Evolutionary conservation across 495 filamentous ascomycete species (phyloP), one percentile per base, ranked within the genome.

Genomic region (Lasiosphaeria ovina): DNA sequence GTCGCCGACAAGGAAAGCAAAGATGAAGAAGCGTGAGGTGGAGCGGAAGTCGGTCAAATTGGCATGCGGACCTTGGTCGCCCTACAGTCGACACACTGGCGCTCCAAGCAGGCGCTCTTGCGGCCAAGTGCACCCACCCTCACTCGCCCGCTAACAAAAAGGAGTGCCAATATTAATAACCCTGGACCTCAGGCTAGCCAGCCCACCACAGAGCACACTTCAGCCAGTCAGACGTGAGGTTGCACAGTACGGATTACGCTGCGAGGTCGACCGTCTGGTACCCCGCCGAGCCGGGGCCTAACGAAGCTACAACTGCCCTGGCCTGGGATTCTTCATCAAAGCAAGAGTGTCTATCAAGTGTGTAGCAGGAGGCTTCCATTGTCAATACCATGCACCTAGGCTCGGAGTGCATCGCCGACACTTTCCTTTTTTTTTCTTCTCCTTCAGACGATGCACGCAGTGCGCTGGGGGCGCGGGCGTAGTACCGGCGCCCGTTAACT

Each of bases 41-140:
- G 53, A 53, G 53, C 48, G 57, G 51, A 50, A 58, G 53, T 57
- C 52, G 54, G 48, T 48, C 45, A 64, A 52, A 50, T 64, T 45
- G 32, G 45, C 53, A 3, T 61, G 62, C 62, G 54, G 62, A 24
- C 24, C 24, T 24, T 24, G 24, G 24, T 24, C 24, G 24, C 58
- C 62, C 62, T 64, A 45, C 57, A 40, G 44, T 64, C 40, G 53
- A 56, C 42, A 42, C 55, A 16, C n/a, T 51, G 14, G 38, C 14
- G 38, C 8, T 42, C 38, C 8, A 14, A 14, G 7, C 38, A 42
- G 38, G 38, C 8, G 7, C 8, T 42, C 38, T 50, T 11, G 14
- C 49, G 32, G 32, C 24, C 49, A 51, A 17, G 49, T 54, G 51
- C 51, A 32, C 35, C 51, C 44, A 11, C 12, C 44, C 11, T 14